Conservation (phyloP, 1,284 basidiomycete species). For the Tilletia setariae region DNA sequence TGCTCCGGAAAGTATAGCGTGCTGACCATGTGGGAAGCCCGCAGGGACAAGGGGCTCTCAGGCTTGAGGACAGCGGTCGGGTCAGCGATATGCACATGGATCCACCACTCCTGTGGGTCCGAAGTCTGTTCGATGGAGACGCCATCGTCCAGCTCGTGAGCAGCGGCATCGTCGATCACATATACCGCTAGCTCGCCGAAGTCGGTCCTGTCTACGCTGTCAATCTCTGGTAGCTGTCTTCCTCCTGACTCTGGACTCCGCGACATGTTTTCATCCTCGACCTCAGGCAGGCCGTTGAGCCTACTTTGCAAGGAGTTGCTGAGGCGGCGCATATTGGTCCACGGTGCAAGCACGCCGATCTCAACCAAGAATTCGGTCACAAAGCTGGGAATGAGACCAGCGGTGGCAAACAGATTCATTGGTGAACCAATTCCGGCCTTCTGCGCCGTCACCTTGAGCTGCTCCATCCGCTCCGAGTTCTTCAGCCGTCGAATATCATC, state of each 20-base stretch:
- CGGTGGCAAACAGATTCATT: constrained; percentile 20
- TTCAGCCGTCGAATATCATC: too few relatives aligned
- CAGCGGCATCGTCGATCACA: constrained; percentile 78
- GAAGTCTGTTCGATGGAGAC: constrained; percentile 66
- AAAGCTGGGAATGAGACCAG: neutral
- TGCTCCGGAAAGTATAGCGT: constrained; percentile 45
- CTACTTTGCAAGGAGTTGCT: too few relatives aligned
- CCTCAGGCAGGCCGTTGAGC: too few relatives aligned
- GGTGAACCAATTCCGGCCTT: constrained; percentile 2
- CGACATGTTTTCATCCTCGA: too few relatives aligned
- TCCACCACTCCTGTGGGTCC: constrained; percentile 63
- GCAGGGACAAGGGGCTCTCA: constrained; percentile 60
- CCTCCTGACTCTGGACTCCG: too few relatives aligned
- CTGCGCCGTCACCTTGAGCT: too few relatives aligned
- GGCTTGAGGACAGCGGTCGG: constrained; percentile 78
- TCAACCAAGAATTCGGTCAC: neutral
- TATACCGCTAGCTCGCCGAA: constrained; percentile 78
- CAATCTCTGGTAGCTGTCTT: constrained; percentile 11
- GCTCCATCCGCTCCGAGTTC: too few relatives aligned
- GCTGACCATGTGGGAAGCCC: constrained; percentile 31
- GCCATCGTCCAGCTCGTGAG: constrained; percentile 91
- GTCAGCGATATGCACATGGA: constrained; percentile 91
- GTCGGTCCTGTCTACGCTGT: constrained; percentile 61
- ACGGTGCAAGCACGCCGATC: constrained; percentile 2
- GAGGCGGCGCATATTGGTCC: neutral